Evolutionary conservation across 257 asterid genomes (phyloP).

Genomic region (Fraxinus anomala): DNA sequence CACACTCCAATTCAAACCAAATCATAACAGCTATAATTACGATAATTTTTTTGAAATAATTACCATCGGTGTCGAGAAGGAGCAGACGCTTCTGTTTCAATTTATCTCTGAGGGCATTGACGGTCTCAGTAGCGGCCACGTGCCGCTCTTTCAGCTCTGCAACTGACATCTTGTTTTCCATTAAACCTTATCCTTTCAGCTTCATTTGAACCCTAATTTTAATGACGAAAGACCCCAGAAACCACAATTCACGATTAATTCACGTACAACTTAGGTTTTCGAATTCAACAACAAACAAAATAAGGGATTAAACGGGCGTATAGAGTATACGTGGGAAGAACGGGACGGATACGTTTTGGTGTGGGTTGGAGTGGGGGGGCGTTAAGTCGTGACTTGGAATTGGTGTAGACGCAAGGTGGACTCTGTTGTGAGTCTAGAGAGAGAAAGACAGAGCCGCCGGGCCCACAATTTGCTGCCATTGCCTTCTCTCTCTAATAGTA

Average conservation of each 20-base stretch:
- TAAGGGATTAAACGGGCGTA: neutral
- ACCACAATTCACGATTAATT: neutral
- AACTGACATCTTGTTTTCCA: constrained; percentile 58
- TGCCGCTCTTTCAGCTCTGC: constrained; percentile 91
- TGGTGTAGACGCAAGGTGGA: constrained; percentile 31
- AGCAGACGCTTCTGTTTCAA: constrained; percentile 72
- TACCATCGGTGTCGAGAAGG: constrained; percentile 90
- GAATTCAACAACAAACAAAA: neutral
- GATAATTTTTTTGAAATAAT: constrained; percentile 3
- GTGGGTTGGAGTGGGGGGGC: neutral
- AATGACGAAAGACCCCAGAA: neutral
- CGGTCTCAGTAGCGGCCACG: constrained; percentile 76
- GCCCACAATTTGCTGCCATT: constrained; percentile 25
- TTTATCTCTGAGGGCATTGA: constrained; percentile 71
- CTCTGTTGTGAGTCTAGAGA: constrained; percentile 25
- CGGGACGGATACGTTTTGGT: neutral
- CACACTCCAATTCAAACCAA: constrained; percentile 12
- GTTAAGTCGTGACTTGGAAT: neutral
- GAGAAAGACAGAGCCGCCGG: constrained; percentile 34
- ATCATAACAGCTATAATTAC: constrained; percentile 8
- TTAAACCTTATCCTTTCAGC: constrained; percentile 21
- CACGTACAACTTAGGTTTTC: neutral
- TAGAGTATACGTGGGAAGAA: constrained; percentile 8
- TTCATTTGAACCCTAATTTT: constrained; percentile 34
- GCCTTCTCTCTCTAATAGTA: neutral